phyloP scores from a whole-genome alignment of 108 stramenopile genomes.

The Nitzschia inconspicua region DNA sequence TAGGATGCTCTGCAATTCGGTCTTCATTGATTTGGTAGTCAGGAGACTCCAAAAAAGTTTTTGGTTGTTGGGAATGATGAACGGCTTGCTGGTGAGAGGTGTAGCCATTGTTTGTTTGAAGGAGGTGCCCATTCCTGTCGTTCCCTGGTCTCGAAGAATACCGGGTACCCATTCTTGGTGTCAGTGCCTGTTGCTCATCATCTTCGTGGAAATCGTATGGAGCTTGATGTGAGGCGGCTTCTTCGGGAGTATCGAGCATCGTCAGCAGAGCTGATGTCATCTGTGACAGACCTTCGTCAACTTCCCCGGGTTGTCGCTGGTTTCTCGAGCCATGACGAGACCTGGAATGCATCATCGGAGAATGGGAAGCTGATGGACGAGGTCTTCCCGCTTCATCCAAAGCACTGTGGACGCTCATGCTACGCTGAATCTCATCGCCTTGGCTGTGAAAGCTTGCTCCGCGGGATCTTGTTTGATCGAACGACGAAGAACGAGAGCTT shows the following conservation, averaged over 20 bases:
- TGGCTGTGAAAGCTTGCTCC: slow-evolving; percentile 12
- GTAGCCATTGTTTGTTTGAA: not conserved
- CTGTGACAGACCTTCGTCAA: slow-evolving; percentile 74
- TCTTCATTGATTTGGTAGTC: not conserved
- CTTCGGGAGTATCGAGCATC: slow-evolving; percentile 78
- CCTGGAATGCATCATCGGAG: slow-evolving; percentile 8
- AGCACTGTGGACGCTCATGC: slow-evolving; percentile 15
- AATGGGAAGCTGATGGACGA: not conserved
- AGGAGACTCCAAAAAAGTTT: slow-evolving; percentile 7
- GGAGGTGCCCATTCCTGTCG: not conserved
- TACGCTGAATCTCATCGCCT: slow-evolving; percentile 11
- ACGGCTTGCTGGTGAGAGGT: not conserved
- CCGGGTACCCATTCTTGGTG: not conserved
- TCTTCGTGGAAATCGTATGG: slow-evolving; percentile 14
- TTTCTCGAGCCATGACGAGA: slow-evolving; percentile 7
- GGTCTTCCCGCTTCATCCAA: slow-evolving; percentile 8
- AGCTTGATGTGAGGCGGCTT: slow-evolving; percentile 24
- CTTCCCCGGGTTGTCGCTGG: slow-evolving; percentile 10
- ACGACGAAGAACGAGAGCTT: slow-evolving; percentile 24
- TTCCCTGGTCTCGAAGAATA: not conserved
- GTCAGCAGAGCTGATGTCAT: slow-evolving; percentile 84
- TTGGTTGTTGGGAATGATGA: slow-evolving; percentile 4
- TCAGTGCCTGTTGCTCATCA: not conserved
- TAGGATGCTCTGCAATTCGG: not conserved
- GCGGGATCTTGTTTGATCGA: slow-evolving; percentile 19